Base-by-base conservation (phyloP, 1,284 basidiomycete species). In the Fomitopsis pinicola region DNA sequence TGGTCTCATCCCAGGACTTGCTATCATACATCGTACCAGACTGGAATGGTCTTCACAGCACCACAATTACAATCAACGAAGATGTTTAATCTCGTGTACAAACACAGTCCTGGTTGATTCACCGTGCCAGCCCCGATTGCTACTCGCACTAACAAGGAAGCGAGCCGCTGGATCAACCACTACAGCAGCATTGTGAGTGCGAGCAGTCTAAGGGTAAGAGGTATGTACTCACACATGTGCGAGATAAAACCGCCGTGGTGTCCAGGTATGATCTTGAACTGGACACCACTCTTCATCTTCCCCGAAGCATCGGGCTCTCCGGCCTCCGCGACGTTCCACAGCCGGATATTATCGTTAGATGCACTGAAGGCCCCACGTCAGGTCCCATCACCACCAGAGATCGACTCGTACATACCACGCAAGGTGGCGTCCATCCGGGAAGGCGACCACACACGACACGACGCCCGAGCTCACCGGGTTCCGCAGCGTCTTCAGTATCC, bases 191-290 rank as follows among this genome's bases (percentile, higher is more conserved):
- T 10, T 14, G 9, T 33, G 2, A 38, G 36, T 55, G 52, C 63
- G 58, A 52, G 62, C 58, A 63, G 38, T 58, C 59, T 60, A 62
- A 33, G 59, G 33, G 22, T 28, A 36, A 35, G 38, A 59, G 8
- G 28, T 57, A 44, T 22, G 35, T 53, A 42, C 54, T 12, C 63
- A 96, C 94, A 74, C 85, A 97, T 92, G 67, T 92, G 89, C 5
- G 94, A 97, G 17, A 98, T 85, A 63, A 89, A 92, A 1, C 95
- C 96, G 35, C 96, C 95, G 75, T 98, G 94, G 76, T 98, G 96
- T 0, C 97, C 97, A 5, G 95, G 92, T 42, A 99, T 93, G 64
- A 98, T 97, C 75, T 95, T 95, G 82, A 98, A 98, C 65, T 91
- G 91, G 19, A 89, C 87, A 8, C 87, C 84, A 66, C 84, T 83